These are phyloP conservation scores for Pseudocercospora cruenta DNA, from an alignment of 2,329 filamentous ascomycete species.

Conservation along the genomic window DNA sequence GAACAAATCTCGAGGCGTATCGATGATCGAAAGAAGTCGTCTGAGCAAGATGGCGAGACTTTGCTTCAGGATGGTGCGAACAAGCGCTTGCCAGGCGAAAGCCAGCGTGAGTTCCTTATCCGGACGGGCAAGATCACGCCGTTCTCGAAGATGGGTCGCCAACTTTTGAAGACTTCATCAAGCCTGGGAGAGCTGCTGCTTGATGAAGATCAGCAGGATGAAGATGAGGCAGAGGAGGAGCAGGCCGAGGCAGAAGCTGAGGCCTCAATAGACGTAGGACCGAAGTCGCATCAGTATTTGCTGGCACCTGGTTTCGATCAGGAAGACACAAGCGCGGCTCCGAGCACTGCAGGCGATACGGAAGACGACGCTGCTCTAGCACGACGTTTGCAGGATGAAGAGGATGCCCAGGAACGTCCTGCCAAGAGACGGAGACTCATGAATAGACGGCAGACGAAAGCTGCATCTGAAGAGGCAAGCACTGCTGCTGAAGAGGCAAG, in stretches of 20 bases:
- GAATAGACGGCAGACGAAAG: constrained; percentile 29
- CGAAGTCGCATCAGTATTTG: constrained; percentile 52
- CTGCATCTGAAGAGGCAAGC: constrained; percentile 27
- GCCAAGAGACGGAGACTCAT: constrained; percentile 47
- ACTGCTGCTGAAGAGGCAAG: constrained; percentile 32
- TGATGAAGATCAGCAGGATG: constrained; percentile 72
- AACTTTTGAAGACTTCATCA: constrained; percentile 65
- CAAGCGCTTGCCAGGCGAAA: constrained; percentile 74
- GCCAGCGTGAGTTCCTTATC: constrained; percentile 84
- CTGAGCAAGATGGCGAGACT: constrained; percentile 44
- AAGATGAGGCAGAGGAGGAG: constrained; percentile 52
- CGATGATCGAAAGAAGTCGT: constrained; percentile 67
- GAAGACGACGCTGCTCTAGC: constrained; percentile 39
- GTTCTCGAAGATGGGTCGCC: constrained; percentile 76
- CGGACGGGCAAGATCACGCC: constrained; percentile 97
- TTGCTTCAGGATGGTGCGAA: constrained; percentile 54
- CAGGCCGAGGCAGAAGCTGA: constrained; percentile 33
- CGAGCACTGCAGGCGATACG: constrained; percentile 25
- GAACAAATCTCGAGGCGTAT: constrained; percentile 81
- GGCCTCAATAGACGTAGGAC: constrained; percentile 30
- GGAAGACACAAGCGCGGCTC: constrained; percentile 29
- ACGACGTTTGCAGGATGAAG: constrained; percentile 38
- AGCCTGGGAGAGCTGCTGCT: constrained; percentile 76
- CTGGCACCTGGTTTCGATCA: constrained; percentile 53
- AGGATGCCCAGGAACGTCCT: constrained; percentile 43